Base-by-base conservation (phyloP, 2,329 filamentous ascomycete genomes). In the Calonectria crousiana region DNA sequence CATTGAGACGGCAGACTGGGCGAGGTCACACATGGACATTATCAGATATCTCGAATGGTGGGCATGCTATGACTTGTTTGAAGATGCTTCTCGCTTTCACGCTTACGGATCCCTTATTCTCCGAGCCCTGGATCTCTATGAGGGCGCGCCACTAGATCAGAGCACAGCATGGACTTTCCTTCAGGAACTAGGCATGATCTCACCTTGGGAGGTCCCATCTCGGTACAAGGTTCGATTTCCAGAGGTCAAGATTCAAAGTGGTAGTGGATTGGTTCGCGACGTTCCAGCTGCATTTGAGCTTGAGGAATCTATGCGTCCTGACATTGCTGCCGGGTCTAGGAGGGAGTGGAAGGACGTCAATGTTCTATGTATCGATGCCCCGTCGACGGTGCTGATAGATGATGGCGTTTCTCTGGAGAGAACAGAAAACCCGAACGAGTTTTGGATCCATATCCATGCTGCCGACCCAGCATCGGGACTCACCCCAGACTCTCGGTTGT, bases 381-480 rank as follows among this genome's bases (percentile, higher is more conserved):
- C 88, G 26, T 85, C 84, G 44, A 93, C 95, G 0, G 86, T 89
- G 34, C 92, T 96, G 78, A 93, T 97, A 72, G 95, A 97, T 78
- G 95, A 97, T 81, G 95, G 93, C 1, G 85, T 97, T 11, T 96
- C 94, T 0, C 81, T 97, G 10, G 92, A 95, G 80, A 82, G 84
- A 58, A 89, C 92, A 1, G 84, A 87, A 5, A 85, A 83, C 23
- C 75, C 87, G 26, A 82, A 87, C 66, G 88, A 93, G 77, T 91
- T 90, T 79, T 97, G 95, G 95, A 86, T 96, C 36, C 94, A 95
- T 80, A 85, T 95, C 38, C 95, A 97, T 82, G 90, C 94, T 52
- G 95, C 95, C 18, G 95, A 97, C 80, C 94, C 94, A 11, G 93
- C 93, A 3, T 94, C 95, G 6, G 90, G 91, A 73, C 91, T 97